Base-by-base conservation (phyloP, 2,329 filamentous ascomycete species). In the Botrytis medusae region DNA sequence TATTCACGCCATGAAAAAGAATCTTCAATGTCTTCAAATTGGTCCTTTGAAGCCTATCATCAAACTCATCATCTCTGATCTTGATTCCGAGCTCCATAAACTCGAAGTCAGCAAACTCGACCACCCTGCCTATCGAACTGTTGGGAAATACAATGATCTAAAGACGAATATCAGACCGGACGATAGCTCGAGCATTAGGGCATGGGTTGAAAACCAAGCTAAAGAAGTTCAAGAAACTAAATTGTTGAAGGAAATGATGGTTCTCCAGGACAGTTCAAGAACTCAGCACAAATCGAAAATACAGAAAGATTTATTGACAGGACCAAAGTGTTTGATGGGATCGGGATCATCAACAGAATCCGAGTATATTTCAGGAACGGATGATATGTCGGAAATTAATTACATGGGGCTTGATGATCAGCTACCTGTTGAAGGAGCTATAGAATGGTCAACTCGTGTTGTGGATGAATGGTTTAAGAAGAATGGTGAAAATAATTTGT, bases 101-200 rank as follows among this genome's bases (percentile, higher is more conserved):
- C 40, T 68, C 37, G 34, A 54, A 57, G 2, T 57, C 4, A 68
- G 37, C 16, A 68, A 68, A n/a, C 5, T 32, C 9, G 25, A 68
- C 22, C 65, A 68, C 12, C 34, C 65, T 4, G 65, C 65, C 1
- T 20, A 16, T 10, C 29, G 34, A 10, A 68, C 25, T 32, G 48
- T 57, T 5, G 65, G 65, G 4, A 68, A 10, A 29, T 29, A 57
- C 3, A 37, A 68, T 16, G 2, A 29, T 42, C 10, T 68, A n/a
- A 54, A 40, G 34, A 51, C 29, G 9, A 57, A n/a, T 0, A 57
- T 68, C 4, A 4, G 25, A 3, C 65, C 65, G 0, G 34, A 68
- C 57, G 65, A 68, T n/a, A 68, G 65, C n/a, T 68, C 65, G 2
- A 68, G 65, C 25, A 51, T 68, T 6, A 32, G 65, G 18, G 18